Base-by-base conservation (phyloP, 805 yeast genomes). In the Wickerhamiella parazyma region DNA sequence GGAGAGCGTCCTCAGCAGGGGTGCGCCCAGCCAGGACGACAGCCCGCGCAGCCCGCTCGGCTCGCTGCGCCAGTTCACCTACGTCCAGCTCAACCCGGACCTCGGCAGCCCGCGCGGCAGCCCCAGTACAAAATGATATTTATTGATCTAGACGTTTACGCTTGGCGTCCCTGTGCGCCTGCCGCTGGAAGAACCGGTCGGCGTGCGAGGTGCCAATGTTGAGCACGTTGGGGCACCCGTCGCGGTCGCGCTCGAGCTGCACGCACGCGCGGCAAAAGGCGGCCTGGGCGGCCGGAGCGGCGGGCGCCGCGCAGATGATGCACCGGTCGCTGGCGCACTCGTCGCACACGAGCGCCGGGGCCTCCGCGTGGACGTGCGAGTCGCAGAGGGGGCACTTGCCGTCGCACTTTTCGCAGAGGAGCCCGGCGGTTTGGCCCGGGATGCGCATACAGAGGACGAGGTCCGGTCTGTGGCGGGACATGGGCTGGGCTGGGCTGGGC, bases 361-460 rank as follows among this genome's bases (percentile, higher is more conserved):
- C 67, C 6, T 73, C 70, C 0, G 91, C 85, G 48, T 78, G 74
- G 6, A 84, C 94, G 51, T 70, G 73, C 1, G 94, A 80, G 56
- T 86, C 96, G 60, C 97, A 87, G 2, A 76, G 68, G 2, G 95
- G 95, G 55, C 97, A 87, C 51, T 76, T 71, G 1, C 95, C 96
- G 57, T 87, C 95, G 59, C 97, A 87, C 58, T 72, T 81, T 25
- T 74, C 76, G 55, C 97, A 87, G 3, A 87, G 66, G 41, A 69
- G 64, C 1, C 94, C 97, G 3, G 73, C 58, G 14, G 65, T 62
- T 0, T 76, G 71, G 0, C 96, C 96, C 1, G 95, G 85, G 53
- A 76, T 91, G 57, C 80, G 82, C 71, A 81, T 65, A 57, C 97
- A 87, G 65, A 79, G 76, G 2, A 81, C 72, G 20, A 86, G 68